Evolutionary conservation across 1,139 yeast genomes (phyloP), one percentile per base, ranked within the genome.

Genomic region (Scheffersomyces parashehatae): DNA sequence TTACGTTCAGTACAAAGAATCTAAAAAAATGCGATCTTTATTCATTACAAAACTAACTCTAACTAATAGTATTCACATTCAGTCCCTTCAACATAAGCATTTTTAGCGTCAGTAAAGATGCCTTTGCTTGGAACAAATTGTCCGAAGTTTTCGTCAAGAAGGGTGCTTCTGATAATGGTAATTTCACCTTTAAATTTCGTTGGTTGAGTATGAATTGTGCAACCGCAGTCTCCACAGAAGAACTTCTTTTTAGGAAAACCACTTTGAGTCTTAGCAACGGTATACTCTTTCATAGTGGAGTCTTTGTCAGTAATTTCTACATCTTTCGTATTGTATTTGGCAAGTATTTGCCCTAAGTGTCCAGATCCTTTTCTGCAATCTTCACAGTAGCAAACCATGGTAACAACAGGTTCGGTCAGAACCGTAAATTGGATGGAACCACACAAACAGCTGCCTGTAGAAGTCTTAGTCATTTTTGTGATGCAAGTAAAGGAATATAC

Each of bases 281-380:
- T 39, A 36, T 39, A 59, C 34, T 49, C 50, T 35, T 49, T 52
- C 36, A 58, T 35, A 11, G 40, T 35, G 3, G 47, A 36, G 3
- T 51, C 37, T 3, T 45, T 38, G 36, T 56, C 59, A 9, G 36
- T 33, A 15, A 60, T 45, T 15, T 45, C 38, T 14, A 60, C 51
- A 16, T 59, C 44, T 5, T 43, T 43, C 3, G 50, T 38, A 2
- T 49, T 32, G 30, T 47, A 56, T 28, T 44, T 43, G 10, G 56
- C 49, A 4, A 58, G 38, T 36, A 56, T 43, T 42, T 60, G 65
- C 7, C 63, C 63, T 26, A 58, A 44, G 41, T 57, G 55, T 10
- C 65, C 65, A 8, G 64, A 54, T 31, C 54, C 56, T 46, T 60
- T 60, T 30, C 65, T 52, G 44, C 65, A 60, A 39, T 60, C 64